Evolutionary conservation across 179 eudicot genomes (phyloP).

Genomic region (Beta macrorhiza): DNA sequence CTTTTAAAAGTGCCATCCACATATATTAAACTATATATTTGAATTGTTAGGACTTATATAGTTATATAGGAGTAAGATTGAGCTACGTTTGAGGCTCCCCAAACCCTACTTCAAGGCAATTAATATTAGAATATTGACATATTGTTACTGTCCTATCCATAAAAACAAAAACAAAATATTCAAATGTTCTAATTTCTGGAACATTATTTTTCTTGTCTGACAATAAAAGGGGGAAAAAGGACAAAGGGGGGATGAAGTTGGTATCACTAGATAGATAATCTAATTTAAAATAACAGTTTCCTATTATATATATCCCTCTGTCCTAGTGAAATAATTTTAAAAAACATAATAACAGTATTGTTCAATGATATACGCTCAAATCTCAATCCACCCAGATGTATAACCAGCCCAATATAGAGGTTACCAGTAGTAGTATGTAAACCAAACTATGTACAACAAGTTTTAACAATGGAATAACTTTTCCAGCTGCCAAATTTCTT

Average conservation of each 20-base stretch:
- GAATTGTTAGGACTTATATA: no score
- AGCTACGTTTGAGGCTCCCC: background rate
- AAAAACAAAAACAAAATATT: background rate
- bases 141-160: no score
- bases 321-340: background rate
- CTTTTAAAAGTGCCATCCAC: no score
- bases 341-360: background rate
- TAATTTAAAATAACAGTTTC: background rate
- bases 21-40: no score
- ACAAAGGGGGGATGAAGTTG: no score
- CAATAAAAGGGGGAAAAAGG: no score
- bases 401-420: background rate
- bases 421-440: background rate
- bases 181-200: no score
- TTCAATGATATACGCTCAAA: background rate
- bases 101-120: background rate
- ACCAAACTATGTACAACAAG: conserved; percentile 1
- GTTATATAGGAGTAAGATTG: no score
- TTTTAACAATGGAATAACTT: background rate
- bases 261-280: background rate
- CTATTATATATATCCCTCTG: background rate
- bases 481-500: background rate
- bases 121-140: no score
- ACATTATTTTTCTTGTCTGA: no score
- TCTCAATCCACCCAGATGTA: background rate